Percentiles rank a stretch among this genome's conserved stretches.
phyloP scores from a whole-genome alignment of 2,329 filamentous ascomycete species.

The Paramyrothecium roridum region DNA sequence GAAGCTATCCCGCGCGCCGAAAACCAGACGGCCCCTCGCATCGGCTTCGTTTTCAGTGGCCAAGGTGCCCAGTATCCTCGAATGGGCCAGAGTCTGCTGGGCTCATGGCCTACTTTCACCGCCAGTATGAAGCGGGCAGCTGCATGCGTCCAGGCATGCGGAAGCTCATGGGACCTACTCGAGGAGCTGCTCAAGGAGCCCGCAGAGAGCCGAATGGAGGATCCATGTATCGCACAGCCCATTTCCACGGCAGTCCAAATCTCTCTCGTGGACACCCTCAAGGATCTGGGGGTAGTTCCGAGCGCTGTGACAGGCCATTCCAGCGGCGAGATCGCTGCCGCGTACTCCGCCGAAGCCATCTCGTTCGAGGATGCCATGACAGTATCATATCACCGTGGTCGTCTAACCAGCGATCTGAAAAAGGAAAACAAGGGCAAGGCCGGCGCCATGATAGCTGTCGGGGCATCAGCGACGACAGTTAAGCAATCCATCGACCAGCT shows the following conservation, averaged over 20 bases:
- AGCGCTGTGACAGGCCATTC: constrained; percentile 31
- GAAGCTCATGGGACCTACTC: constrained; percentile 7
- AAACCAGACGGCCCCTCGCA: constrained; percentile 3
- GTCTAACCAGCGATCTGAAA: neutral
- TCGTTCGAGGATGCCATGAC: constrained; percentile 23
- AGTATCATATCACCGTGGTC: constrained; percentile 20
- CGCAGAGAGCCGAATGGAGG: constrained; percentile 11
- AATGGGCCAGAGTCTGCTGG: constrained; percentile 29
- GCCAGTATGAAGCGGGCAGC: constrained; percentile 8
- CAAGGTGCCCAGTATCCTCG: constrained; percentile 32
- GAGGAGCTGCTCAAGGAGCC: constrained; percentile 11
- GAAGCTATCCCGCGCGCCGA: constrained; percentile 8
- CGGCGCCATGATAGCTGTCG: constrained; percentile 30
- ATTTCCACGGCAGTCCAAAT: constrained; percentile 39
- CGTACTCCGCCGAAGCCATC: constrained; percentile 21
- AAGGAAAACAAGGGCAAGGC: neutral
- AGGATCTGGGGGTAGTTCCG: constrained; percentile 21
- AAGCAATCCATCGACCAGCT: constrained; percentile 3
- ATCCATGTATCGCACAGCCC: constrained; percentile 28
- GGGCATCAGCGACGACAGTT: constrained; percentile 10
- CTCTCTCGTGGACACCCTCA: constrained; percentile 30
- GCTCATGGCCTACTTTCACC: constrained; percentile 11
- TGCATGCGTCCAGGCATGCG: constrained; percentile 1
- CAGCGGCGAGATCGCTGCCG: constrained; percentile 35
- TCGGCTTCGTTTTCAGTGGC: constrained; percentile 29